Evolutionary conservation across 306 rosid species (phyloP), one percentile per base, ranked within the genome.

Genomic region (Mimosa bimucronata): DNA sequence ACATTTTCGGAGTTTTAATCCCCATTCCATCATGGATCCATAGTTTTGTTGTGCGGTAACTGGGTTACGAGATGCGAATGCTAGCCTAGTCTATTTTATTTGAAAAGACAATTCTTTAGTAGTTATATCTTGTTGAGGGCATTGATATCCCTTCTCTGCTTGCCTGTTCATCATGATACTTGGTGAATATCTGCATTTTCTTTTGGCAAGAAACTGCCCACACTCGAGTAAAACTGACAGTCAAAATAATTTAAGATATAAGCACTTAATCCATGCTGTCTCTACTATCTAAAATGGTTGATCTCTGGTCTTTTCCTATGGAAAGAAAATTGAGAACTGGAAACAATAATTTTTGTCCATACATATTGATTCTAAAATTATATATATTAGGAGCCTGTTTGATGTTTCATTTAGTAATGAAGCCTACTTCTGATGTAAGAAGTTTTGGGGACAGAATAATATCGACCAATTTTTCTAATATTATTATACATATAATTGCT

Each of bases 381-480:
- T 55, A 21, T 55, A 55, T 55, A 30, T 26, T 18, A 18, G 40
- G 30, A 58, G 74, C n/a, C 26, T 79, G 78, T 73, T 52, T 30
- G 16, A 19, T 34, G 71, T 66, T 66, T 9, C 71, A 30, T 25
- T 37, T 37, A n/a, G 13, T 19, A 37, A 18, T 9, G 71, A 66
- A 34, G 12, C 9, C 15, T 66, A 1, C 30, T 34, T 40, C 37
- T 21, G 52, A n/a, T 18, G 8, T 38, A 67, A 38, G 48, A 37
- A 37, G 71, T 34, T 66, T 66, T 66, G 46, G 48, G 72, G 41
- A 67, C 72, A 11, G 5, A 67, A 67, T 67, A 12, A n/a, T 5
- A 41, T 66, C 18, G 16, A 19, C 19, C 72, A 66, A 34, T 19
- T 9, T 66, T 3, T 38, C 21, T 19, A 66, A n/a, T 65, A 37